Evolutionary conservation across 352 stramenopile species (phyloP).

Genomic region (Phytopythium mirpurense): DNA sequence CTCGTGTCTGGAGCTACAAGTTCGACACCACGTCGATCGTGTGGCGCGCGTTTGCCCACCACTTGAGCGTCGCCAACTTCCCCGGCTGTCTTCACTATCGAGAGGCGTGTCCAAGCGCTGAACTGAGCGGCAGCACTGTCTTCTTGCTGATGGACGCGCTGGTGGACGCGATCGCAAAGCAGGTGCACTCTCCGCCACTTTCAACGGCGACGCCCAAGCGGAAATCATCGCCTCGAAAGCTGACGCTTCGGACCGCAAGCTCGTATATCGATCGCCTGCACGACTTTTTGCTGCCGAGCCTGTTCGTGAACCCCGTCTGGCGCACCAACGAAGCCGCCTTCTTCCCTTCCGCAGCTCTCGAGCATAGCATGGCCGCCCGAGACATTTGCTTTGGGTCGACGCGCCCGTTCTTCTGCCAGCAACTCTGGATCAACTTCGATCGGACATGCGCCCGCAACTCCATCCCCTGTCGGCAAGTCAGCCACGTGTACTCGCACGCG

Average conservation of each 20-base stretch:
- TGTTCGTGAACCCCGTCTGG: conserved; percentile 26
- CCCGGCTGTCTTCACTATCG: conserved; percentile 29
- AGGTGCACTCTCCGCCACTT: not conserved
- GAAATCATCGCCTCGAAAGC: not conserved
- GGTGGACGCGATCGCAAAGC: conserved; percentile 11
- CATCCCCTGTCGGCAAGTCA: not conserved
- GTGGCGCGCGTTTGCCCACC: conserved; percentile 21
- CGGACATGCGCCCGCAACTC: conserved; percentile 7
- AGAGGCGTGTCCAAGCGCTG: conserved; percentile 6
- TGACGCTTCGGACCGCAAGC: conserved; percentile 15
- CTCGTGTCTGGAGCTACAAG: conserved; percentile 31
- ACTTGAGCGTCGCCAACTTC: conserved; percentile 12
- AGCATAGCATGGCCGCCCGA: not conserved
- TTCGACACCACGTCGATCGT: conserved; percentile 29
- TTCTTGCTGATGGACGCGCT: conserved; percentile 33
- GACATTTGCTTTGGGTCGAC: not conserved
- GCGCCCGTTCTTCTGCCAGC: conserved; percentile 8
- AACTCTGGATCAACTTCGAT: conserved; percentile 19
- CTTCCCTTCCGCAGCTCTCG: not conserved
- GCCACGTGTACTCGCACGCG: conserved; percentile 12
- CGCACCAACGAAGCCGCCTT: conserved; percentile 29
- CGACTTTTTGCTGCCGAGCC: conserved; percentile 26
- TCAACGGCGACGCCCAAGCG: not conserved
- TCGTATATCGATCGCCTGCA: conserved; percentile 37
- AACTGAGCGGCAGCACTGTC: conserved; percentile 12